phyloP scores from a whole-genome alignment of 495 filamentous ascomycete genomes.

The Aspergillus carlsbadensis region DNA sequence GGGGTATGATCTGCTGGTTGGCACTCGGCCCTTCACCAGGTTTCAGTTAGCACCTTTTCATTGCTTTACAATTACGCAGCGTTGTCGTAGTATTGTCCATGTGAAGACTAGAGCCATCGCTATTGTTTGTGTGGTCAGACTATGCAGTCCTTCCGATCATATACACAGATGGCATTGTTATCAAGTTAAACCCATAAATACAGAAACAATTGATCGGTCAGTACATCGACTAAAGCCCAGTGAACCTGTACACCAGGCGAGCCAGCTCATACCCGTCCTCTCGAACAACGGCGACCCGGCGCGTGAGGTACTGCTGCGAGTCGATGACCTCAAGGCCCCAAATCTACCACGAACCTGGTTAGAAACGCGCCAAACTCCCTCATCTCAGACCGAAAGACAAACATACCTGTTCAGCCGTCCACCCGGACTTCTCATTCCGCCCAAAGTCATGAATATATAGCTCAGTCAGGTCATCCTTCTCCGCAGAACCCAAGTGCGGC shows the following conservation, averaged over 20 bases:
- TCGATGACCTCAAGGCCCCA: constrained; percentile 12
- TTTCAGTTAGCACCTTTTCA: too few relatives aligned
- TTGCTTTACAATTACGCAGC: too few relatives aligned
- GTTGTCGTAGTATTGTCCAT: too few relatives aligned
- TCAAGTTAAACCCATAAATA: too few relatives aligned
- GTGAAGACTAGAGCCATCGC: too few relatives aligned
- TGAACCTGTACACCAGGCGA: constrained; percentile 11
- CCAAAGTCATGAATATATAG: constrained; percentile 16
- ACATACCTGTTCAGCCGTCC: constrained; percentile 15
- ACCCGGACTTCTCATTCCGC: constrained; percentile 9
- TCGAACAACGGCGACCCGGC: constrained; percentile 8
- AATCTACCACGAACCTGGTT: background rate
- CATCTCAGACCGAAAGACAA: background rate
- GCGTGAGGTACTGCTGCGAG: constrained; percentile 1
- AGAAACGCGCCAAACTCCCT: background rate
- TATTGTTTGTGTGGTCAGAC: too few relatives aligned
- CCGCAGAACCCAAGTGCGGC: background rate
- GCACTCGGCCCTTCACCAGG: too few relatives aligned
- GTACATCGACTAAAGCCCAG: background rate
- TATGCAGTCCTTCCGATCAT: too few relatives aligned
- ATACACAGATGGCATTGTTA: too few relatives aligned
- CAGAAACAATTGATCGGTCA: too few relatives aligned
- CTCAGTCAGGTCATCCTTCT: background rate
- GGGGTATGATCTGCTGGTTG: too few relatives aligned
- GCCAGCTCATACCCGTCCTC: constrained; percentile 6